phyloP scores from a whole-genome alignment of 2,329 filamentous ascomycete genomes.

The Trichoderma aggressivum region DNA sequence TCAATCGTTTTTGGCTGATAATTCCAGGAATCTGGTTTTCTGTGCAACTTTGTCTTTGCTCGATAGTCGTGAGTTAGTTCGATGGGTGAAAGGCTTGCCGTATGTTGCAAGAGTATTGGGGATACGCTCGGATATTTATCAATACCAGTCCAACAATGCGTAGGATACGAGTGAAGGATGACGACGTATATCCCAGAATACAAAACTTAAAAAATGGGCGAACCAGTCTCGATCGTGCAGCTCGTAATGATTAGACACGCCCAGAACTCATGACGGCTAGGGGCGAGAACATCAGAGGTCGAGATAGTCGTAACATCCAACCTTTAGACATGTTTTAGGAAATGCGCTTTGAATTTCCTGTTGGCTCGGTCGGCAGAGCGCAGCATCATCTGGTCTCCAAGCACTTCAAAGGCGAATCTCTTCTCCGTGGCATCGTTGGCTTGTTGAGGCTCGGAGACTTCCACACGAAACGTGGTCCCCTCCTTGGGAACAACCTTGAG shows the following conservation, averaged over 20 bases:
- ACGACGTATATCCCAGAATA: neutral
- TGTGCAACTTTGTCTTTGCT: neutral
- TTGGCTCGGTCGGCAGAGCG: slow-evolving; percentile 81
- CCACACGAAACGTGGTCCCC: slow-evolving; percentile 77
- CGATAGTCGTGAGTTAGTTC: neutral
- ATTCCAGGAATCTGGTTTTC: neutral
- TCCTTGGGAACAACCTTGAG: slow-evolving; percentile 86
- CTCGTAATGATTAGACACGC: neutral
- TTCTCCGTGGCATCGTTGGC: slow-evolving; percentile 21
- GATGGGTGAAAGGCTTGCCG: neutral
- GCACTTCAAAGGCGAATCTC: slow-evolving; percentile 72
- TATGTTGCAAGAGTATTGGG: neutral
- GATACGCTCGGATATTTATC: neutral
- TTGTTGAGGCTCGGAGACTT: slow-evolving; percentile 49
- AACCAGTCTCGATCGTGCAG: neutral
- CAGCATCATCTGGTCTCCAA: slow-evolving; percentile 83
- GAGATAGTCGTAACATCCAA: neutral
- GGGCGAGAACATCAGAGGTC: neutral
- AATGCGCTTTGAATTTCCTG: slow-evolving; percentile 87
- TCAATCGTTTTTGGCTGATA: neutral
- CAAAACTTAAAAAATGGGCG: neutral
- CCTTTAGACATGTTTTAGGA: slow-evolving; percentile 63
- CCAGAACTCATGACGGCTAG: neutral
- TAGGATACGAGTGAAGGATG: neutral
- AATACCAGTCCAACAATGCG: neutral